Evolutionary conservation across 208 protist genomes (phyloP).

Genomic region (Wallacemonas sp.): DNA sequence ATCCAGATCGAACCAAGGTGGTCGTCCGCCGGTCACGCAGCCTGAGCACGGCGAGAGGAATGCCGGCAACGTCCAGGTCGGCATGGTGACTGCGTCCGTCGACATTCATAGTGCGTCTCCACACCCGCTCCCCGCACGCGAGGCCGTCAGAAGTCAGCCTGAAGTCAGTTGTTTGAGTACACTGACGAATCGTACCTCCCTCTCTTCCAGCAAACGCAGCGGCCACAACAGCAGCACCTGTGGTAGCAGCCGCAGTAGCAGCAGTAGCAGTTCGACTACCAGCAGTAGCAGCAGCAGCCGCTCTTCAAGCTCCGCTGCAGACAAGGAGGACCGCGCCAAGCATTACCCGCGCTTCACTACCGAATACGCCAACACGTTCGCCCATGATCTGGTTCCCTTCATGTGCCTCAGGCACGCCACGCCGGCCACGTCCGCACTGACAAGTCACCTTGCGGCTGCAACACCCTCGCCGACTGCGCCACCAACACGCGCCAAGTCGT

Average conservation of each 20-base stretch:
- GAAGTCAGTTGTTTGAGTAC: too few relatives aligned
- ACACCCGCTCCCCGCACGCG: too few relatives aligned
- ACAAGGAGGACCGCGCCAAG: slow-evolving; percentile 22
- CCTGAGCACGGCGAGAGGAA: too few relatives aligned
- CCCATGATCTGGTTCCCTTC: slow-evolving; percentile 49
- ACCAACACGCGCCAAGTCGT: slow-evolving; percentile 2
- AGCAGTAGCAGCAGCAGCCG: slow-evolving; percentile 17
- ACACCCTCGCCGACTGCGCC: background rate
- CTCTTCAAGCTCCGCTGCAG: background rate
- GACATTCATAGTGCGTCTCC: too few relatives aligned
- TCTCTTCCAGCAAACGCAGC: background rate
- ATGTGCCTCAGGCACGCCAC: slow-evolving; percentile 24
- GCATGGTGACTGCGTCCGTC: too few relatives aligned
- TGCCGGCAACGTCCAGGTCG: too few relatives aligned
- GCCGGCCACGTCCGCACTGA: background rate
- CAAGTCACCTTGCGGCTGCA: background rate
- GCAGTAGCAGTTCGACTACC: background rate
- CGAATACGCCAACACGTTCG: slow-evolving; percentile 51
- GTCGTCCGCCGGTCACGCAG: too few relatives aligned
- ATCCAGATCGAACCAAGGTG: background rate
- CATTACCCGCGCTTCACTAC: slow-evolving; percentile 64
- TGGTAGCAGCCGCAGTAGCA: slow-evolving; percentile 16
- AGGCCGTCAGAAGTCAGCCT: too few relatives aligned
- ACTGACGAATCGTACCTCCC: background rate
- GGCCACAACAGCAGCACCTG: background rate